Evolutionary conservation across 805 yeast genomes (phyloP), one percentile per base, ranked within the genome.

Genomic region (Candida hungchunana): DNA sequence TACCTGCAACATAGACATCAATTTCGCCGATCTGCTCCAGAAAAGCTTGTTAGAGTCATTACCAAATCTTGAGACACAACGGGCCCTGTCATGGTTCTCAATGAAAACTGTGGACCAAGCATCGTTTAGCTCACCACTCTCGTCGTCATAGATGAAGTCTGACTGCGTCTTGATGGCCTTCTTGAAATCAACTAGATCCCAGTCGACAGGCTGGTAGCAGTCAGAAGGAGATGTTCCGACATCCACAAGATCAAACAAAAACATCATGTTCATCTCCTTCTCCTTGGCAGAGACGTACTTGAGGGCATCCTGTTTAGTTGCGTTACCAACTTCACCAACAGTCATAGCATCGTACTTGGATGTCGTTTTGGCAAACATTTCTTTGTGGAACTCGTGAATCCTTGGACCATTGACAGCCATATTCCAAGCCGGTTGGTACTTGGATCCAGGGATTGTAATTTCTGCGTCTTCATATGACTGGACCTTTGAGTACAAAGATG

Each of bases 1-100:
- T 11, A 63, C 37, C 42, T 68, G 66, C 50, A 75, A 53, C 29
- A 68, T 42, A 13, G 76, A 64, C 43, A 75, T 50, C 51, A 73
- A 55, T 55, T 75, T 75, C 19, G 75, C 75, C 19, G 74, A 63
- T 34, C 56, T 50, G 35, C 48, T 59, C 29, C 67, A 53, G 55
- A 51, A 23, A 15, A 31, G 39, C 33, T 55, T 46, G 22, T 57
- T 58, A 6, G 64, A 56, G 32, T 62, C 67, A 52, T 63, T 62
- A 31, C 75, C 77, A 50, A 72, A 74, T 47, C 80, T 63, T 12
- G 76, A 57, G 26, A 74, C 66, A 22, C 69, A 60, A 50, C 80
- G 63, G 6, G 79, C 71, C 48, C 72, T 79, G 55, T 75, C 81
- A 50, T 39, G 82, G 51, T 75, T 75, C 53, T 75, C 82, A 39